Evolutionary conservation across 169 alveolate genomes (phyloP), one percentile per base, ranked within the genome.

Genomic region (Cyclospora cayetanensis): DNA sequence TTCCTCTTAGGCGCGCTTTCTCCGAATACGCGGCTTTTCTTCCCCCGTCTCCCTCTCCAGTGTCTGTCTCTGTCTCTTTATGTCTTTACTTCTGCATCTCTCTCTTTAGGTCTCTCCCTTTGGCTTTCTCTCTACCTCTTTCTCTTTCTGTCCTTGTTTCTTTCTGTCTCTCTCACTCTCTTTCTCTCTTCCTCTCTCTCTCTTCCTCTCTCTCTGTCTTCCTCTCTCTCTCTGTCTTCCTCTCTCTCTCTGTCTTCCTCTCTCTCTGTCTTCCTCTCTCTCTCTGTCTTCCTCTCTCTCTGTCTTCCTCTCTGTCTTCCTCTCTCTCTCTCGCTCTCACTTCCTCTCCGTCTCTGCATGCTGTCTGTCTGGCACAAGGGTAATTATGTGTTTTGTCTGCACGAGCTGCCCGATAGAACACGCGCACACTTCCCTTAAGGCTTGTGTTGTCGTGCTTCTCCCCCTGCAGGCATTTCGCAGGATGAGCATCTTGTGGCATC

Each of bases 401-500:
- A n/a, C n/a, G n/a, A n/a, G n/a, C n/a, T n/a, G n/a, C n/a, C n/a
- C n/a, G n/a, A n/a, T n/a, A n/a, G n/a, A n/a, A n/a, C n/a, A n/a
- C n/a, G n/a, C n/a, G n/a, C n/a, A n/a, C n/a, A n/a, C n/a, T n/a
- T n/a, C n/a, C n/a, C n/a, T n/a, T n/a, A n/a, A n/a, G n/a, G n/a
- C 42, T 20, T 11, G 2, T 79, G 1, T 31, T 39, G 15, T 60
- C 35, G n/a, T n/a, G n/a, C n/a, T 46, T 15, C 15, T 7, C 15
- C 12, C 12, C 72, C 12, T 35, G 11, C 55, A 88, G 92, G 92
- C 92, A 37, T 88, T 88, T 39, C 86, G 92, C 27, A 72, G 83
- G 34, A 42, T 76, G 92, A 88, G 92, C 53, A 88, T 88, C 25
- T 29, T 76, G 42, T 88, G 83, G 68, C 92, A 88, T 35, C 92